Conservation (phyloP, 2,329 filamentous ascomycete species). For the Colletotrichum lindemuthianum region DNA sequence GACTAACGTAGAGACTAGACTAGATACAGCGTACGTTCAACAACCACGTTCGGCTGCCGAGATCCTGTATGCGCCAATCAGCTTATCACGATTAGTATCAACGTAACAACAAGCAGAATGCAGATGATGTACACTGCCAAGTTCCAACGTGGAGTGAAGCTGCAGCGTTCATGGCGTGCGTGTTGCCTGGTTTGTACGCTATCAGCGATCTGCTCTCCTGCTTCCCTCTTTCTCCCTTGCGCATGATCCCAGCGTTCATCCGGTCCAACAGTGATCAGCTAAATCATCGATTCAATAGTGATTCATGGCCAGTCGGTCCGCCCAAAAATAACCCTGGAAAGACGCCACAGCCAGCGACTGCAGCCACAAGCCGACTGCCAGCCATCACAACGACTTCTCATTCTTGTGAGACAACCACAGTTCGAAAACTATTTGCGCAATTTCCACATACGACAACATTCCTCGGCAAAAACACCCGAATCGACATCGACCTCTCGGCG, state of each 20-base stretch:
- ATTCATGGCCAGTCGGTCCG: too few species aligned
- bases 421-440: too few species aligned
- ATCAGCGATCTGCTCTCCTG: slow-evolving; percentile 4
- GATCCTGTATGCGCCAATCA: slow-evolving; percentile 10
- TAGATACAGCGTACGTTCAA: not conserved
- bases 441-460: too few species aligned
- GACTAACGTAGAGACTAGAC: slow-evolving; percentile 4
- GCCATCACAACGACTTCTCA: too few species aligned
- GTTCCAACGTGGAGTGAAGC: not conserved
- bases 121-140: too few species aligned
- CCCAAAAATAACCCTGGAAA: too few species aligned
- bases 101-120: not conserved
- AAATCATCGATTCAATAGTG: not conserved
- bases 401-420: too few species aligned
- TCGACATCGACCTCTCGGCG: too few species aligned
- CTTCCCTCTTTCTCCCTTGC: slow-evolving; percentile 1
- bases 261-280: slow-evolving; percentile 1
- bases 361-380: too few species aligned
- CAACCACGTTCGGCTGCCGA: slow-evolving; percentile 9
- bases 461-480: too few species aligned
- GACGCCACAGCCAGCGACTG: too few species aligned
- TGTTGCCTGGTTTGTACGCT: not conserved
- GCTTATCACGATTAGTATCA: slow-evolving; percentile 5
- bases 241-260: slow-evolving; percentile 16
- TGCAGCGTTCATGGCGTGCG: not conserved